Evolutionary conservation across 179 eudicot genomes (phyloP), one percentile per base, ranked within the genome.

Genomic region (Sideroxylon spinosum): DNA sequence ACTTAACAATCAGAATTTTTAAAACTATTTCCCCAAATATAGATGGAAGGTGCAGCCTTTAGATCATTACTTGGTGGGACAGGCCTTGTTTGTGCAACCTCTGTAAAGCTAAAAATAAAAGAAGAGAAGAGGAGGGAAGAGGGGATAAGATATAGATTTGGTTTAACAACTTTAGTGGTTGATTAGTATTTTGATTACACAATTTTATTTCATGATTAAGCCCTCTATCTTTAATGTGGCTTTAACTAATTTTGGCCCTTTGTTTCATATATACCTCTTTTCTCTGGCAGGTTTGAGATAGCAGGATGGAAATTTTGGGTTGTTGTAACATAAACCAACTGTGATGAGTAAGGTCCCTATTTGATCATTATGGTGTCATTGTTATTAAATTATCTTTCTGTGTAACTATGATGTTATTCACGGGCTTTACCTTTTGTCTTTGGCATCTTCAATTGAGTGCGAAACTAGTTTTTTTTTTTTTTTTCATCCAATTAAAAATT

Each of bases 111-210:
- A 25, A 63, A 48, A 62, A 48, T 9, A 25, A 17, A 28, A 26
- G 9, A 1, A 29, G 3, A 37, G 44, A 37, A 37, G 44, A 37
- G 4, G 44, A 37, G 44, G 44, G 44, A 37, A 37, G 8, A 28
- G n/a, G 22, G 46, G n/a, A 19, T 9, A 29, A 29, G 17, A 67
- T 4, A 19, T 14, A 75, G 56, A 75, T 61, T 75, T 75, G 59
- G 63, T 64, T 75, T 10, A 76, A 53, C 62, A 76, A 68, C 64
- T 76, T 65, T 55, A 49, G 56, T 76, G 71, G 71, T 29, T 64
- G 11, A 64, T 76, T 52, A 64, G 9, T 14, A 64, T 56, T 60
- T 64, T 37, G 78, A 64, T 48, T 13, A 44, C 71, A 49, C 55
- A 28, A 76, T 63, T 65, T 55, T 46, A 55, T 52, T 66, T 61